phyloP scores from a whole-genome alignment of 176 grass and related monocot species.

The Triticum dicoccoides region DNA sequence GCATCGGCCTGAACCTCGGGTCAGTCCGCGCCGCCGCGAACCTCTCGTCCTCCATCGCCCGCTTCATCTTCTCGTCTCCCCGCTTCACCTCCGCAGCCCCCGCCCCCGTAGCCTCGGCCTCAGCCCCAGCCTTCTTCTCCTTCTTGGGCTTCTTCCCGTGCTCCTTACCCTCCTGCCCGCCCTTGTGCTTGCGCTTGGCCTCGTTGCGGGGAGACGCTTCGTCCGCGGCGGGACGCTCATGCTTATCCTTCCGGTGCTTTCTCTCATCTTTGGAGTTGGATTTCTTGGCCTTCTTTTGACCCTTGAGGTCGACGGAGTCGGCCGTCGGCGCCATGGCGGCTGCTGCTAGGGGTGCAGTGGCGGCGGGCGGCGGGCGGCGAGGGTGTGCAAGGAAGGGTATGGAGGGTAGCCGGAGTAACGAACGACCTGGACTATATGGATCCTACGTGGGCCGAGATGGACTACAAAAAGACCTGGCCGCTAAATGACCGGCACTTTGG shows the following conservation, averaged over 20 bases:
- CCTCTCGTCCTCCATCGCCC: slow-evolving; percentile 58
- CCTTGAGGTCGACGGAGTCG: background rate
- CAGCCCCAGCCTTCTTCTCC: slow-evolving; percentile 1
- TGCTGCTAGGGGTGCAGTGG: slow-evolving; percentile 1
- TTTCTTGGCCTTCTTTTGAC: slow-evolving; percentile 31
- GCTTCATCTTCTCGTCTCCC: slow-evolving; percentile 30
- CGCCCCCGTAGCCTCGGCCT: background rate
- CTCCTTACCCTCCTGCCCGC: slow-evolving; percentile 31
- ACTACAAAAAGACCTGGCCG: background rate
- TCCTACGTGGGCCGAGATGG: background rate
- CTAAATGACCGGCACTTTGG: background rate
- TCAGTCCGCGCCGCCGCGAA: slow-evolving; percentile 62
- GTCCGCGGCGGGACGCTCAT: background rate
- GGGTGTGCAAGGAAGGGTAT: background rate
- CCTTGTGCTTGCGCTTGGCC: slow-evolving; percentile 40
- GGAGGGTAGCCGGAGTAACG: background rate
- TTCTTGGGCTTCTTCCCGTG: slow-evolving; percentile 31
- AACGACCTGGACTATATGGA: background rate
- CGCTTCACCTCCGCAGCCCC: background rate
- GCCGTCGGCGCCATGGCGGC: slow-evolving; percentile 41
- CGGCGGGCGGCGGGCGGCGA: background rate
- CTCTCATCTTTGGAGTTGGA: slow-evolving; percentile 21
- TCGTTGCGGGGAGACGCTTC: background rate
- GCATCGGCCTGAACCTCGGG: slow-evolving; percentile 74
- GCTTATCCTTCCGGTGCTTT: slow-evolving; percentile 30